Conservation (phyloP, 495 filamentous ascomycete genomes). For the Penicillium atrosanguineum region DNA sequence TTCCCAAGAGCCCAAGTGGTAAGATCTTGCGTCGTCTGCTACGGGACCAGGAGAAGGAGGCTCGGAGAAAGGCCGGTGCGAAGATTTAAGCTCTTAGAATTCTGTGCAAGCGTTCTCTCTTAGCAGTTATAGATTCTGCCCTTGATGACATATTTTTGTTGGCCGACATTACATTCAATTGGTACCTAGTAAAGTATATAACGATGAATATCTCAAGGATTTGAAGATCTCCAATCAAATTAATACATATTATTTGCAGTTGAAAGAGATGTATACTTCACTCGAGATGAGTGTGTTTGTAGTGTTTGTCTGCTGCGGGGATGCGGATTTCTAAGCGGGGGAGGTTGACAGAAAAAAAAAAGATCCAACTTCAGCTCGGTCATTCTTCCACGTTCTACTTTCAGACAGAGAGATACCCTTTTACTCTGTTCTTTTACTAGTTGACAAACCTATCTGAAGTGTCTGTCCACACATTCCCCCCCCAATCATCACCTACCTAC, state of each 20-base stretch:
- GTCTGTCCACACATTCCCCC: background rate
- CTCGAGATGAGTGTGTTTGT: constrained; percentile 24
- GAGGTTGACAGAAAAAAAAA: constrained; percentile 21
- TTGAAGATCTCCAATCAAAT: background rate
- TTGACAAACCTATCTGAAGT: background rate
- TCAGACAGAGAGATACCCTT: background rate
- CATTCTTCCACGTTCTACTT: constrained; percentile 8
- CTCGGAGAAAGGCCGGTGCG: constrained; percentile 58
- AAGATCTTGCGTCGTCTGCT: constrained; percentile 85
- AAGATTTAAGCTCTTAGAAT: constrained; percentile 41
- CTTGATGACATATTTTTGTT: background rate
- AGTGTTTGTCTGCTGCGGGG: constrained; percentile 37
- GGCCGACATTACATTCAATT: background rate
- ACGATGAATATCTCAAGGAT: background rate
- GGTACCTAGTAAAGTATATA: background rate
- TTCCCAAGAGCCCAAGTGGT: constrained; percentile 89
- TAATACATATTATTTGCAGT: background rate
- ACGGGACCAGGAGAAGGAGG: constrained; percentile 75
- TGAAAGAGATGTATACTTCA: background rate
- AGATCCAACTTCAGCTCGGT: constrained; percentile 16
- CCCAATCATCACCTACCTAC: background rate
- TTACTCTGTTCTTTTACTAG: background rate
- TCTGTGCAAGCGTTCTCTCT: background rate
- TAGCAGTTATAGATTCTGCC: background rate
- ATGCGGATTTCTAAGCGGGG: constrained; percentile 46